A percentile compares a stretch with the other conserved stretches of the same genome.
Conservation (phyloP, 139 green algal genomes). For the Volvox africanus region DNA sequence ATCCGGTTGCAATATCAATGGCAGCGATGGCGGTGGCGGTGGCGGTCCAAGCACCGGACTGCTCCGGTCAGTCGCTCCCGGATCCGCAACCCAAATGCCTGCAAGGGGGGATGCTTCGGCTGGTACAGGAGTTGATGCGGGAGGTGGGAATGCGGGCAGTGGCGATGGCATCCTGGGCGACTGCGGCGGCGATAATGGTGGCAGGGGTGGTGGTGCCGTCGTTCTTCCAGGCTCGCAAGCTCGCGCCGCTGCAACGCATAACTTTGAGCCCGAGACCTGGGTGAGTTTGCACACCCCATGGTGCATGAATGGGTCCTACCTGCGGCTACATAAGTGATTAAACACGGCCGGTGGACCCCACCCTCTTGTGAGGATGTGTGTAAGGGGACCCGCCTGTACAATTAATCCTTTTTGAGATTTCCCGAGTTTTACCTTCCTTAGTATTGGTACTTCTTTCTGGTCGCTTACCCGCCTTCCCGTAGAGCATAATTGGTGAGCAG, state of each 20-base stretch:
- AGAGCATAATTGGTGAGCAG: neutral
- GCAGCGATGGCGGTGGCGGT: neutral
- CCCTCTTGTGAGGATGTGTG: too few species aligned
- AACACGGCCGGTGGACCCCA: too few species aligned
- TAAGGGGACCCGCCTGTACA: too few species aligned
- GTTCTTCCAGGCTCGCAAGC: too few species aligned
- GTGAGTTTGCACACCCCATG: neutral
- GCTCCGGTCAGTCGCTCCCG: neutral
- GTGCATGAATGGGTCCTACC: too few species aligned
- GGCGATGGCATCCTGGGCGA: neutral
- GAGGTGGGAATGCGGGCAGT: neutral
- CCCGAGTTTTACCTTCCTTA: too few species aligned
- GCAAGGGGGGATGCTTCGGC: neutral
- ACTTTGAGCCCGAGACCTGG: neutral
- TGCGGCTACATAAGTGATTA: too few species aligned
- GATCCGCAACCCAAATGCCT: neutral
- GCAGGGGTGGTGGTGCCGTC: neutral
- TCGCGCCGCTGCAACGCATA: neutral
- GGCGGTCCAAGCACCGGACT: neutral
- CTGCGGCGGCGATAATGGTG: neutral
- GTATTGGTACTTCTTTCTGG: too few species aligned
- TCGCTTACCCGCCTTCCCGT: too few species aligned
- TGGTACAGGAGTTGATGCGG: neutral
- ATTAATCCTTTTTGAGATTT: too few species aligned
- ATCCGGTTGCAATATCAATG: neutral